A percentile compares a stretch with the other conserved stretches of the same genome.
phyloP scores from a whole-genome alignment of 2,329 filamentous ascomycete genomes.

The Sporothrix curviconia region DNA sequence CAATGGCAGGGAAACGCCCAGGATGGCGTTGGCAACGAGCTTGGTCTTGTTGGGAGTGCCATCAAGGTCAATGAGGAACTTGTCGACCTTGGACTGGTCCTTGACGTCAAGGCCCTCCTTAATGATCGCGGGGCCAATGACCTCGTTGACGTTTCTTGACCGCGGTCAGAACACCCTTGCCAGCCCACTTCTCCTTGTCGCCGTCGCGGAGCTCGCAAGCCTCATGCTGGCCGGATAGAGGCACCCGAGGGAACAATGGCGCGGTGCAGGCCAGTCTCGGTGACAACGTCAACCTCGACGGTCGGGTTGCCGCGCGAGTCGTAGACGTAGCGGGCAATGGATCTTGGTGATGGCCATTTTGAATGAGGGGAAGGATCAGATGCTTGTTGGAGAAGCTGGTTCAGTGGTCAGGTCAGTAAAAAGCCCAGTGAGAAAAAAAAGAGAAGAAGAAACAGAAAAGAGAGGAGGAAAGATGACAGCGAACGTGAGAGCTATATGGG shows the following conservation, averaged over 20 bases:
- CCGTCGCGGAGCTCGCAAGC: conserved; percentile 86
- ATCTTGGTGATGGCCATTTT: conserved; percentile 89
- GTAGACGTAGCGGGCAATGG: conserved; percentile 91
- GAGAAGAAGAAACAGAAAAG: not conserved
- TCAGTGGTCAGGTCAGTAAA: conserved; percentile 13
- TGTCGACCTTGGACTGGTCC: conserved; percentile 76
- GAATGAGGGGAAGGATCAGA: conserved; percentile 19
- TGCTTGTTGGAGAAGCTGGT: not conserved
- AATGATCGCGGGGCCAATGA: conserved; percentile 75
- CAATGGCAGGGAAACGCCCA: conserved; percentile 76
- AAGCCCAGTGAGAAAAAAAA: not conserved
- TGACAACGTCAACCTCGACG: conserved; percentile 95
- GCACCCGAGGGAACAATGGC: conserved; percentile 96
- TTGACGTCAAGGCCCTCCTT: conserved; percentile 78
- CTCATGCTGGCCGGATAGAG: conserved; percentile 89
- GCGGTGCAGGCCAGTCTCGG: conserved; percentile 91
- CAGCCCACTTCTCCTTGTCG: conserved; percentile 78
- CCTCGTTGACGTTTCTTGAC: conserved; percentile 78
- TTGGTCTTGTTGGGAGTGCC: conserved; percentile 82
- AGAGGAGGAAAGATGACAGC: not conserved
- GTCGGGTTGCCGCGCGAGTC: conserved; percentile 98
- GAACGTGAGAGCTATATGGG: conserved; percentile 6
- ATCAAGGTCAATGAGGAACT: conserved; percentile 80
- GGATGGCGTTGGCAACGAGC: conserved; percentile 81
- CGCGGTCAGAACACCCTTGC: conserved; percentile 83